phyloP scores from a whole-genome alignment of 106 monocot genomes.

The Dendrobium catenatum region DNA sequence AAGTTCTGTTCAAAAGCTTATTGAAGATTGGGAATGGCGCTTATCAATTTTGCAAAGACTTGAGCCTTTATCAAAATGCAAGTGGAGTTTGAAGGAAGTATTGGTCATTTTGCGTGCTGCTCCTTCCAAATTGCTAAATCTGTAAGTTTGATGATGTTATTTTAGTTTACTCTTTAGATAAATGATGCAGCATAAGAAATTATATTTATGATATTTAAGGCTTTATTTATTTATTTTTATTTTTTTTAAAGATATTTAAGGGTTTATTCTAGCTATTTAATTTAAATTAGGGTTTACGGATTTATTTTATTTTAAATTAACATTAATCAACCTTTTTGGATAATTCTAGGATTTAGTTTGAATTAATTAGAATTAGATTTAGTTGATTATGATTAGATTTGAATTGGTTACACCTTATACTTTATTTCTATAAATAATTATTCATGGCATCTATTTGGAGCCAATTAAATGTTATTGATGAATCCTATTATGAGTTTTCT shows the following conservation, averaged over 20 bases:
- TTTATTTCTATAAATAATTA: too few relatives aligned
- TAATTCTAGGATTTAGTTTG: background rate
- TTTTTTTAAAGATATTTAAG: too few relatives aligned
- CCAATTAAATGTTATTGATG: too few relatives aligned
- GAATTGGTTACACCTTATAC: background rate
- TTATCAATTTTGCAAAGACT: conserved; percentile 77
- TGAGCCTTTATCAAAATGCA: conserved; percentile 48
- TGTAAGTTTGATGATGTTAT: conserved; percentile 40
- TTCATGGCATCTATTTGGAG: too few relatives aligned
- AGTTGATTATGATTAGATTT: background rate
- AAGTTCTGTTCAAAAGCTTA: conserved; percentile 43
- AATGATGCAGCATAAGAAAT: too few relatives aligned
- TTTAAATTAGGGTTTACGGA: background rate
- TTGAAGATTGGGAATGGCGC: conserved; percentile 89
- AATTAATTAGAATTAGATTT: background rate
- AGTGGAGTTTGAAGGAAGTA: conserved; percentile 91
- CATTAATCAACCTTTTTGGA: background rate
- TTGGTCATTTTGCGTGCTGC: conserved; percentile 70
- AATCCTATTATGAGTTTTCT: too few relatives aligned
- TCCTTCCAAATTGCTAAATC: conserved; percentile 83
- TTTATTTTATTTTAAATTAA: background rate
- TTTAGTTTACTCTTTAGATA: background rate
- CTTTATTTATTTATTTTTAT: background rate
- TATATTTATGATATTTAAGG: too few relatives aligned
- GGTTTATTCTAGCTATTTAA: background rate